A percentile compares a stretch with the other conserved stretches of the same genome.
Conservation (phyloP, 2,329 filamentous ascomycete species). For the Diaporthe vexans region DNA sequence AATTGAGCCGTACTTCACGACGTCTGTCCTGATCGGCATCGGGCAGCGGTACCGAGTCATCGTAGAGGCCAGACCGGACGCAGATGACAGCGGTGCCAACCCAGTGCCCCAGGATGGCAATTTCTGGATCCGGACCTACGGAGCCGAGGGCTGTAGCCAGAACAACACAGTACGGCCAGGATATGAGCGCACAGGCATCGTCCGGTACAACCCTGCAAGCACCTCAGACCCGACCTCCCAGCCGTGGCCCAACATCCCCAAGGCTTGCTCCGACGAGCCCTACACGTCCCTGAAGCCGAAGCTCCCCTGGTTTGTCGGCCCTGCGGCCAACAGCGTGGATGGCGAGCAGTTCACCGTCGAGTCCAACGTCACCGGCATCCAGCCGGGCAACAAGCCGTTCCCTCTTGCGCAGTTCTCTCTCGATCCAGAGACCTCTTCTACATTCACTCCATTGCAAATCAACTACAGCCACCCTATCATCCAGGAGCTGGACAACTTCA, state of each 20-base stretch:
- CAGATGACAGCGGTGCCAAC: slow-evolving; percentile 32
- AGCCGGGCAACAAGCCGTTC: background rate
- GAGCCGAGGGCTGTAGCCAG: slow-evolving; percentile 15
- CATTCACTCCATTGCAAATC: slow-evolving; percentile 53
- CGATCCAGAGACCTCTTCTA: slow-evolving; percentile 47
- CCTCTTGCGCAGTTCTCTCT: slow-evolving; percentile 43
- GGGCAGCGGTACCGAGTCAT: slow-evolving; percentile 55
- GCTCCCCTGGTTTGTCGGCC: slow-evolving; percentile 43
- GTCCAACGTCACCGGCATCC: slow-evolving; percentile 11
- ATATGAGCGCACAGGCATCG: slow-evolving; percentile 46
- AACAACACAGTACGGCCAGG: background rate
- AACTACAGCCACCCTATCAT: slow-evolving; percentile 60
- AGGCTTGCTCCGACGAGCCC: slow-evolving; percentile 49
- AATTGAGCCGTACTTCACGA: slow-evolving; percentile 61
- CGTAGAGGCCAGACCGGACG: slow-evolving; percentile 44
- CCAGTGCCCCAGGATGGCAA: slow-evolving; percentile 42
- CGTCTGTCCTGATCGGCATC: slow-evolving; percentile 62
- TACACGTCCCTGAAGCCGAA: slow-evolving; percentile 47
- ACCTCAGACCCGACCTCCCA: slow-evolving; percentile 40
- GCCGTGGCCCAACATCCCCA: slow-evolving; percentile 41
- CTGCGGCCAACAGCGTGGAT: slow-evolving; percentile 34
- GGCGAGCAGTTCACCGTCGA: slow-evolving; percentile 5
- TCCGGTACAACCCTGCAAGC: slow-evolving; percentile 45
- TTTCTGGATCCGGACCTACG: slow-evolving; percentile 47
- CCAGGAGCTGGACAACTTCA: slow-evolving; percentile 42